Base-by-base conservation (phyloP, 805 yeast species). In the Starmerella roubikii region DNA sequence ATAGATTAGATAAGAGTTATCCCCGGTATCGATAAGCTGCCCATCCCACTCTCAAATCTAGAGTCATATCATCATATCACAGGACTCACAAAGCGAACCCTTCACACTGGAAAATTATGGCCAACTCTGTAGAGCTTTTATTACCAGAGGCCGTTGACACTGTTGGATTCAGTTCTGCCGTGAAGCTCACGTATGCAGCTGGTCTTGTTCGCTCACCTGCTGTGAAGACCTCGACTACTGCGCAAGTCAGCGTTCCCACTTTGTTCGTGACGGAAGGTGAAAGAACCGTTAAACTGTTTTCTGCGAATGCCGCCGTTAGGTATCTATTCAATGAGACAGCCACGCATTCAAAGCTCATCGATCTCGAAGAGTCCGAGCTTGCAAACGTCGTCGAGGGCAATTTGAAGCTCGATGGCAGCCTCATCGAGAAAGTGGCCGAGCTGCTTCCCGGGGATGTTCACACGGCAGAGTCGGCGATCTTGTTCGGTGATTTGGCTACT, bases 221-320 rank as follows among this genome's bases (percentile, higher is more conserved):
- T 9, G 38, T 57, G 15, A 51, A 55, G 32, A 40, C 61, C 22
- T 36, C 48, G 15, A 37, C 46, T 21, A 55, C 55, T 24, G 37
- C 37, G 4, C 34, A 29, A 6, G 46, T 38, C 1, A 41, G 37
- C 8, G 32, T 40, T 2, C 50, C 48, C 16, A 41, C 48, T 11
- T 36, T 54, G 21, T 17, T 34, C 25, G 42, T 48, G n/a, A 36
- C 34, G 1, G 30, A 11, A 17, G 42, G 22, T 5, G 50, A 41
- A 3, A 43, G 40, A 7, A 8, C 35, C 3, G 34, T 23, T 6
- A 27, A 58, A 46, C 61, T 69, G 42, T 51, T 57, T 34, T 77
- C 71, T 53, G 61, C 74, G 26, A 71, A 71, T 50, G 70, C 76
- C 22, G 65, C 71, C 30, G 75, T 71, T 30, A 61, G 64, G 47